A percentile compares a stretch with the other conserved stretches of the same genome.
Evolutionary conservation across 192 early-diverging fungal genomes (phyloP).

Genomic region (Martensiomyces pterosporus): DNA sequence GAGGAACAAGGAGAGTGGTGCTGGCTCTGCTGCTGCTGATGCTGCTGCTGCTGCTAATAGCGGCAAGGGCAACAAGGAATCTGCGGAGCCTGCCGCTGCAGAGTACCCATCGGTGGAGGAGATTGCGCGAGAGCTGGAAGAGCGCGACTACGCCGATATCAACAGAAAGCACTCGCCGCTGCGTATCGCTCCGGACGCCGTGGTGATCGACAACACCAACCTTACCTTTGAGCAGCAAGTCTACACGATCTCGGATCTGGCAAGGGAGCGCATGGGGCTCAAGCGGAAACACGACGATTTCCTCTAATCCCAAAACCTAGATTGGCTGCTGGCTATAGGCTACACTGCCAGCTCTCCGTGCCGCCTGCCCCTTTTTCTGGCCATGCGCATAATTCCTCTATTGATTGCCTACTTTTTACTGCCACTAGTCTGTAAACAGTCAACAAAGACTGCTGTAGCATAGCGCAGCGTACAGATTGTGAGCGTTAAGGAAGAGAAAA

Average conservation of each 20-base stretch:
- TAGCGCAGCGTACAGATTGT: too few relatives aligned
- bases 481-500: too few relatives aligned
- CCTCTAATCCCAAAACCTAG: too few relatives aligned
- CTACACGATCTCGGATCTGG: conserved; percentile 54
- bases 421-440: too few relatives aligned
- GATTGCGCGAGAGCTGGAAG: conserved; percentile 59
- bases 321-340: too few relatives aligned
- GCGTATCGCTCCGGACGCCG: conserved; percentile 64
- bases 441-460: not conserved
- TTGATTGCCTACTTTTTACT: too few relatives aligned
- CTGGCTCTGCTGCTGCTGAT: too few relatives aligned
- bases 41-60: too few relatives aligned
- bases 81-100: not conserved
- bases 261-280: conserved; percentile 47
- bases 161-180: conserved; percentile 64
- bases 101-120: conserved; percentile 49
- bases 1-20: not conserved
- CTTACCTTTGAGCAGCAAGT: conserved; percentile 69
- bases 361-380: too few relatives aligned
- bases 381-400: too few relatives aligned
- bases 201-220: conserved; percentile 69
- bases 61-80: not conserved
- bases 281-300: conserved; percentile 29
- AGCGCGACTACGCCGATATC: conserved; percentile 64
- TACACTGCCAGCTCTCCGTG: too few relatives aligned